Base-by-base conservation (phyloP, 2,329 filamentous ascomycete genomes). In the Pyrenochaeta sp. region DNA sequence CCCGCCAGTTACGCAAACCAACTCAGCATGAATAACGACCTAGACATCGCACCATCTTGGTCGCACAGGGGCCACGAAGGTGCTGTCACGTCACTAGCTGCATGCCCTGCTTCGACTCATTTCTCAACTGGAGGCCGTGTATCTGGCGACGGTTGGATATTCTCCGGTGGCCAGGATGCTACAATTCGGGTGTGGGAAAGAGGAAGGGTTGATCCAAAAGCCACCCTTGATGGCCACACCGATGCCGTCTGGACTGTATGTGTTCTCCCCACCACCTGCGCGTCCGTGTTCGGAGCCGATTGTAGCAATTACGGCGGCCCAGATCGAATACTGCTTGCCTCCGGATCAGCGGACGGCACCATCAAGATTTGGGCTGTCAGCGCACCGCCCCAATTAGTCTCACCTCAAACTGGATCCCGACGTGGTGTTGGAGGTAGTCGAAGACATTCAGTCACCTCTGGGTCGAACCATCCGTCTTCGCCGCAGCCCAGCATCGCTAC, bases 231-330 rank as follows among this genome's bases (percentile, higher is more conserved):
- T 63, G 94, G 93, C 0, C 95, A 98, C 70, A 96, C 90, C 0
- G 95, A 99, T 80, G 92, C 93, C 3, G 92, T 99, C 4, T 99
- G 95, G 95, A 89, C 92, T 2, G 85, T 99, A 2, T 97, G 93
- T 69, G 92, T 98, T 12, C 84, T 99, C 2, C 95, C 95, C 3
- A 87, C 91, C 2, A 94, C 91, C 0, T 83, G 92, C 15, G 91
- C 89, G 2, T 82, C 89, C 23, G 84, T 97, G 1, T 96, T 97
- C 69, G 92, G 93, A 14, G 78, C 82, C 44, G 87, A 86, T 49
- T 85, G 85, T 55, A 90, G 82, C 69, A 84, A 87, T 37, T 91
- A 91, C 68, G 94, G 93, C 27, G 90, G 87, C 9, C 81, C 92
- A 1, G 95, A 98, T 70, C 86, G 94, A 15, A 90, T 98, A 45